These are phyloP conservation scores for Neurospora intermedia DNA, from an alignment of 495 filamentous ascomycete genomes.

Conservation along the genomic window DNA sequence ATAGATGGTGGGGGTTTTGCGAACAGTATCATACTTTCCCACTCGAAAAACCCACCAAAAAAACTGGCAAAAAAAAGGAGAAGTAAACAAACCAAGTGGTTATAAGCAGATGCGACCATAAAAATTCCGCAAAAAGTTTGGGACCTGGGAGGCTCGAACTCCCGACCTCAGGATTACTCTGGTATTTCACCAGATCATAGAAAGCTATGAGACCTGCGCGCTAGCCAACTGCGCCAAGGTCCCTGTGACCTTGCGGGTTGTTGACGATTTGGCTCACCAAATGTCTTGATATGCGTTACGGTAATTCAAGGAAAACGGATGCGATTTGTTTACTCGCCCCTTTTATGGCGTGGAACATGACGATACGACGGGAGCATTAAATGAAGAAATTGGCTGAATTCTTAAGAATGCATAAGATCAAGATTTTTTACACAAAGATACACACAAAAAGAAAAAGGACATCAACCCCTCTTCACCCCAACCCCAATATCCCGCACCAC, in stretches of 20 bases:
- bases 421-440: too few relatives aligned
- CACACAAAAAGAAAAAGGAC: too few relatives aligned
- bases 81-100: background rate
- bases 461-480: background rate
- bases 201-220: background rate
- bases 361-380: background rate
- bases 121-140: background rate
- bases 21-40: too few relatives aligned
- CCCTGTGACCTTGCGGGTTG: background rate
- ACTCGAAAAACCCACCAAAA: background rate
- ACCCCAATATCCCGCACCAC: background rate
- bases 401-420: background rate
- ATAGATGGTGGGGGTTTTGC: too few relatives aligned
- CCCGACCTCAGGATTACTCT: background rate
- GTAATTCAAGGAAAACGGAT: background rate
- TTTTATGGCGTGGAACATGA: background rate
- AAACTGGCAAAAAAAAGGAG: background rate
- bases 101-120: background rate
- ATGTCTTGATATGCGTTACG: background rate
- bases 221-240: background rate
- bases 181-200: background rate
- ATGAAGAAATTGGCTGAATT: background rate
- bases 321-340: background rate
- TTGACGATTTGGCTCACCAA: background rate
- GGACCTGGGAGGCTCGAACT: background rate